Conservation (phyloP, 345 rosid species). For the Murraya paniculata region DNA sequence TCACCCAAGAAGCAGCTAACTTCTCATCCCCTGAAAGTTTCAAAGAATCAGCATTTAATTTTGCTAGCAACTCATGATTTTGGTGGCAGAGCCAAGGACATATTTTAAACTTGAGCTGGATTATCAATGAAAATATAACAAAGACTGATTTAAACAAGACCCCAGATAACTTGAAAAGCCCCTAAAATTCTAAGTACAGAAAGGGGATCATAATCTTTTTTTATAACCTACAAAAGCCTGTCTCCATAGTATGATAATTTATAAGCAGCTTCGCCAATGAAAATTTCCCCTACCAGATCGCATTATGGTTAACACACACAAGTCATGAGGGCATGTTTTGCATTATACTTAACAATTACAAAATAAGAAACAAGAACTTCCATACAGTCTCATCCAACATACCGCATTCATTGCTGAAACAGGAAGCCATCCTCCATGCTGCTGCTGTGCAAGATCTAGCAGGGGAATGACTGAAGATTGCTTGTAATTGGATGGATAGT, state of each 20-base stretch:
- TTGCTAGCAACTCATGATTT: not conserved
- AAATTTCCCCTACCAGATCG: not conserved
- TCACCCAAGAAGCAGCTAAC: not conserved
- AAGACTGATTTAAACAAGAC: not conserved
- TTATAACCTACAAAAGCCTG: not conserved
- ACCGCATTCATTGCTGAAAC: constrained; percentile 99
- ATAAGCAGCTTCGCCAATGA: not conserved
- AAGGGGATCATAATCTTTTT: not conserved
- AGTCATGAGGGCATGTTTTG: not conserved
- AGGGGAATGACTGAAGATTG: constrained; percentile 97
- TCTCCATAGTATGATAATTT: not conserved
- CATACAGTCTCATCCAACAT: constrained; percentile 16
- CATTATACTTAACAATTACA: not conserved
- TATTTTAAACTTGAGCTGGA: not conserved
- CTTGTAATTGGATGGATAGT: constrained; percentile 97
- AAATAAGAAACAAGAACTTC: constrained; percentile 1
- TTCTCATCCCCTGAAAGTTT: not conserved
- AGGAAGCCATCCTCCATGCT: constrained; percentile 99
- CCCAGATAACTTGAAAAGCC: not conserved
- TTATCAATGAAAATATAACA: not conserved
- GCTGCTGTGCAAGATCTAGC: constrained; percentile 99
- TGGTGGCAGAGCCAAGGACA: not conserved
- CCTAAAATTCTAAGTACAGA: not conserved
- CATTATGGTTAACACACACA: not conserved
- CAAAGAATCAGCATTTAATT: not conserved